Percentiles rank a stretch among this genome's conserved stretches.
These are phyloP conservation scores for Neurospora terricola DNA, from an alignment of 495 filamentous ascomycete genomes.

Conservation along the genomic window DNA sequence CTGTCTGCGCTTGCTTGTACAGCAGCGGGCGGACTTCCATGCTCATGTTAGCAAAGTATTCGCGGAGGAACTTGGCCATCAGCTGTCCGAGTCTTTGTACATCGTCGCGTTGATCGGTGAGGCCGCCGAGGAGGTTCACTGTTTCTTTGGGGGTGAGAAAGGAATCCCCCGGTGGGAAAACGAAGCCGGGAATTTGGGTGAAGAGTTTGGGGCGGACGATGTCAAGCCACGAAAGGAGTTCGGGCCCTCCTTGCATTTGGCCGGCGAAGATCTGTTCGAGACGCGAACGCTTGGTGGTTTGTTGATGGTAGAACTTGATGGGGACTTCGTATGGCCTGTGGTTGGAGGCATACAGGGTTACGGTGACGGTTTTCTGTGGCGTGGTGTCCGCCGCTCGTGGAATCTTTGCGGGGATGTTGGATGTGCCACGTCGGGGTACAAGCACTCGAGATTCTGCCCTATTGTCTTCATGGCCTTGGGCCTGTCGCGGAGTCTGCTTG, in stretches of 20 bases:
- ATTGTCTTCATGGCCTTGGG: neutral
- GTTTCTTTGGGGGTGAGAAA: neutral
- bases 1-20: neutral
- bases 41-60: neutral
- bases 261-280: neutral
- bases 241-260: neutral
- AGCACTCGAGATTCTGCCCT: neutral
- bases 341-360: neutral
- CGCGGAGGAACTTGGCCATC: neutral
- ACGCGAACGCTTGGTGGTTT: neutral
- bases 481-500: neutral
- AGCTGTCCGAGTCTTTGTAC: neutral
- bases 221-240: neutral
- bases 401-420: neutral
- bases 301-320: neutral
- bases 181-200: neutral
- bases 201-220: neutral
- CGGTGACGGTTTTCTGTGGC: neutral
- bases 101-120: neutral
- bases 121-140: neutral
- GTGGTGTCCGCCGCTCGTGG: neutral
- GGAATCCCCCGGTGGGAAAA: neutral
- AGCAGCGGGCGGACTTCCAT: neutral
- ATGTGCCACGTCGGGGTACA: neutral
- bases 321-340: neutral